Percentiles rank a stretch among this genome's conserved stretches.
Evolutionary conservation across 1,284 basidiomycete species (phyloP).

Genomic region (Schizopora paradoxa): DNA sequence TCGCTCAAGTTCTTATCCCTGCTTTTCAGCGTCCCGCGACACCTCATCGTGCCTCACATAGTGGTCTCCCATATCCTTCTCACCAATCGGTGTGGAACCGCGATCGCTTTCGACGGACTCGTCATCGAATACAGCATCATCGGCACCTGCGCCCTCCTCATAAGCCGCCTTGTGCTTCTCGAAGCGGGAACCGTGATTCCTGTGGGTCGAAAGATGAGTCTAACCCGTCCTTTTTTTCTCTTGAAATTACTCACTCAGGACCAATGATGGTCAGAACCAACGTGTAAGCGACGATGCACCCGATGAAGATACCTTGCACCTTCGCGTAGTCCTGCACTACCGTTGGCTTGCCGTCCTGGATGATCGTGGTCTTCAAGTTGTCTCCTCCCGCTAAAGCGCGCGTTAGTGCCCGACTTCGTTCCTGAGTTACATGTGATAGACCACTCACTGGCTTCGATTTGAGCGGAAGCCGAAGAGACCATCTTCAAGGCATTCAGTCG

Average conservation of each 20-base stretch:
- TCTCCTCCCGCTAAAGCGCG: background rate
- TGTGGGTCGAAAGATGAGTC: conserved; percentile 26
- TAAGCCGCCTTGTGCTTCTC: conserved; percentile 78
- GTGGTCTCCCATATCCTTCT: no score
- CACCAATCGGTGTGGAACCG: no score
- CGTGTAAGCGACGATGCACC: conserved; percentile 63
- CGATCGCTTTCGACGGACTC: background rate
- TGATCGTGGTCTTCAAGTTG: background rate
- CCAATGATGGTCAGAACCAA: conserved; percentile 64
- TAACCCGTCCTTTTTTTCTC: background rate
- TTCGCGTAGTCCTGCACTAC: conserved; percentile 77
- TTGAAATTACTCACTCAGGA: conserved; percentile 53
- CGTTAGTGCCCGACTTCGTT: background rate
- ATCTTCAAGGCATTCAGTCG: conserved; percentile 49
- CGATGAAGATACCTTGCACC: conserved; percentile 84
- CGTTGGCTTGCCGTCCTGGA: conserved; percentile 38
- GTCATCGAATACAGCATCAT: conserved; percentile 31
- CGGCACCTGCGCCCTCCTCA: conserved; percentile 62
- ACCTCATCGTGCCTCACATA: no score
- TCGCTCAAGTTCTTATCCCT: no score
- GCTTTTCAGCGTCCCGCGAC: no score
- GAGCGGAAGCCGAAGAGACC: conserved; percentile 82
- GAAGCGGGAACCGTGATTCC: conserved; percentile 78
- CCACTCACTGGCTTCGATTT: conserved; percentile 81
- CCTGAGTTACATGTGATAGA: background rate